These are phyloP conservation scores for Harringtonia aguacate DNA, from an alignment of 2,329 filamentous ascomycete genomes.

Conservation along the genomic window DNA sequence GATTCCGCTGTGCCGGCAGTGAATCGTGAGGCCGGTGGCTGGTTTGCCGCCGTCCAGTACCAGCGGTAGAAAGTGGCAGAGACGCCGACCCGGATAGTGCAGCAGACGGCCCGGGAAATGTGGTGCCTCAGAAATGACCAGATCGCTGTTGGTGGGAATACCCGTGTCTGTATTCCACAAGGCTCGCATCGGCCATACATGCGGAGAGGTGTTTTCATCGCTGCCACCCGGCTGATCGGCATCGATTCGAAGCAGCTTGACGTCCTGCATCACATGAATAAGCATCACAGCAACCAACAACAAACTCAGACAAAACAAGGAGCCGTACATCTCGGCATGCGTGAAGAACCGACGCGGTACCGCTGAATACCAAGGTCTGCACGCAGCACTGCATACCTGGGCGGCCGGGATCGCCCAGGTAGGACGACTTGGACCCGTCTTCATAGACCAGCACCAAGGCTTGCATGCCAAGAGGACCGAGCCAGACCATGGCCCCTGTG, in stretches of 20 bases:
- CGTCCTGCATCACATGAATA: not conserved
- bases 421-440: constrained; percentile 4
- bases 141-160: not conserved
- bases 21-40: constrained; percentile 3
- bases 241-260: constrained; percentile 2
- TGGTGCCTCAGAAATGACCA: constrained; percentile 3
- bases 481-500: constrained; percentile 1
- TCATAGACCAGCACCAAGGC: constrained; percentile 4
- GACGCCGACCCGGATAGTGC: constrained; percentile 3
- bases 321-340: constrained; percentile 1
- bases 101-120: constrained; percentile 4
- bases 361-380: constrained; percentile 2
- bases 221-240: not conserved
- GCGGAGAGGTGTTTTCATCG: not conserved
- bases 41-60: not conserved
- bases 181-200: constrained; percentile 1
- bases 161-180: constrained; percentile 4
- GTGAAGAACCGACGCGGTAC: not conserved
- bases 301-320: not conserved
- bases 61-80: constrained; percentile 7
- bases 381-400: not conserved
- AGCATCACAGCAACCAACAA: not conserved
- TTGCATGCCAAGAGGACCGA: constrained; percentile 1
- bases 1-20: constrained; percentile 1
- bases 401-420: not conserved